Evolutionary conservation across 805 yeast species (phyloP).

Genomic region (Torulaspora microellipsoides): DNA sequence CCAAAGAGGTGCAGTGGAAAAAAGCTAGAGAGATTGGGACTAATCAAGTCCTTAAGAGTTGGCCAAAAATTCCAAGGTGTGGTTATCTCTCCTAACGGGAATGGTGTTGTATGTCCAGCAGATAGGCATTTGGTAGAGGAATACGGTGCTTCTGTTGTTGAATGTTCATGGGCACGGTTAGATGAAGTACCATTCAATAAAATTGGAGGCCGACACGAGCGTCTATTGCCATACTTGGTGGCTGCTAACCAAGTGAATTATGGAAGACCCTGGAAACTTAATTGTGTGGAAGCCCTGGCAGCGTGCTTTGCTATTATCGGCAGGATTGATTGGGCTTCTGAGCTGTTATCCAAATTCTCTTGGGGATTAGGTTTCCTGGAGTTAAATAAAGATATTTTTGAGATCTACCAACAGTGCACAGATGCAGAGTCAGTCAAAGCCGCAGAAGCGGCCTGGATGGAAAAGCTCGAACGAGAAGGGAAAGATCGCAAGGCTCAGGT

Average conservation of each 20-base stretch:
- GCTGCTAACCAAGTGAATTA: constrained; percentile 98
- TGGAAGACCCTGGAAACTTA: constrained; percentile 91
- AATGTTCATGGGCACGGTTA: constrained; percentile 97
- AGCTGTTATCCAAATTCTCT: constrained; percentile 70
- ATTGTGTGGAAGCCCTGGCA: constrained; percentile 96
- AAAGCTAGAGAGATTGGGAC: constrained; percentile 82
- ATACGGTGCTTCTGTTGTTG: constrained; percentile 94
- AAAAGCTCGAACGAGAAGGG: constrained; percentile 59
- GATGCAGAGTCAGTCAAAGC: constrained; percentile 67
- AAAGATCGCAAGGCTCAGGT: constrained; percentile 54
- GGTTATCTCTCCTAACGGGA: constrained; percentile 91
- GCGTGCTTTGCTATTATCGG: constrained; percentile 96
- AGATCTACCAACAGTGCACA: constrained; percentile 70
- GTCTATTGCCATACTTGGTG: constrained; percentile 83
- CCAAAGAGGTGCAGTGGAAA: constrained; percentile 97
- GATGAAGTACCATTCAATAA: constrained; percentile 93
- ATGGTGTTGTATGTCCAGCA: constrained; percentile 81
- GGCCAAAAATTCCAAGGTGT: constrained; percentile 92
- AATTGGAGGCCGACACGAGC: constrained; percentile 86
- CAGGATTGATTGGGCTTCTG: constrained; percentile 80
- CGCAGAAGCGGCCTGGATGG: constrained; percentile 76
- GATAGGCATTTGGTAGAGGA: constrained; percentile 73
- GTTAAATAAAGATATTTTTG: constrained; percentile 73
- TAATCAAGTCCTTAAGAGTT: constrained; percentile 71
- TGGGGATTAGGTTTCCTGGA: constrained; percentile 91